Conservation (phyloP, 1,139 yeast genomes). For the Kluyveromyces sp. region DNA sequence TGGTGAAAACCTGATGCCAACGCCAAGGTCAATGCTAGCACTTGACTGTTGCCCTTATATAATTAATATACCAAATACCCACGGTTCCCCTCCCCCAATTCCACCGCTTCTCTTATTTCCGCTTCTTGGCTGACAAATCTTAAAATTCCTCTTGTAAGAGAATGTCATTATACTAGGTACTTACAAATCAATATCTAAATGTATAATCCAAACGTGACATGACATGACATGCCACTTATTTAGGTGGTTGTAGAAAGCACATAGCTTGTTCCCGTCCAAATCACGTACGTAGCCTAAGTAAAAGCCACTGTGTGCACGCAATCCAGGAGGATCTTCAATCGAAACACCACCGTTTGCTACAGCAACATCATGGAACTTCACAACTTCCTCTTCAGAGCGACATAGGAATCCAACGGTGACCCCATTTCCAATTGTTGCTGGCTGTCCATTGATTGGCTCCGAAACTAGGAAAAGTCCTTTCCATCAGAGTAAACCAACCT, state of each 20-base stretch:
- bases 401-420: not conserved
- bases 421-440: not conserved
- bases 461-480: not conserved
- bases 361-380: not conserved
- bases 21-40: too few relatives aligned
- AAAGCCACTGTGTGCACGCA: not conserved
- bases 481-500: not conserved
- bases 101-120: too few relatives aligned
- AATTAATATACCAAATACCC: too few relatives aligned
- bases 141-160: too few relatives aligned
- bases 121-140: too few relatives aligned
- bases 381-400: not conserved
- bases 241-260: not conserved
- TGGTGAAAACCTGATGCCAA: too few relatives aligned
- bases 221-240: not conserved
- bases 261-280: not conserved
- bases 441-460: not conserved
- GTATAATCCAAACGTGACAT: too few relatives aligned
- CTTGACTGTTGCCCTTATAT: too few relatives aligned
- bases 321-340: not conserved
- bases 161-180: too few relatives aligned
- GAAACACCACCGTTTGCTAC: conserved; percentile 1
- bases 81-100: too few relatives aligned
- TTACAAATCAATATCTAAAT: too few relatives aligned
- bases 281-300: not conserved